phyloP scores from a whole-genome alignment of 495 filamentous ascomycete genomes.

The Platismatia glauca region DNA sequence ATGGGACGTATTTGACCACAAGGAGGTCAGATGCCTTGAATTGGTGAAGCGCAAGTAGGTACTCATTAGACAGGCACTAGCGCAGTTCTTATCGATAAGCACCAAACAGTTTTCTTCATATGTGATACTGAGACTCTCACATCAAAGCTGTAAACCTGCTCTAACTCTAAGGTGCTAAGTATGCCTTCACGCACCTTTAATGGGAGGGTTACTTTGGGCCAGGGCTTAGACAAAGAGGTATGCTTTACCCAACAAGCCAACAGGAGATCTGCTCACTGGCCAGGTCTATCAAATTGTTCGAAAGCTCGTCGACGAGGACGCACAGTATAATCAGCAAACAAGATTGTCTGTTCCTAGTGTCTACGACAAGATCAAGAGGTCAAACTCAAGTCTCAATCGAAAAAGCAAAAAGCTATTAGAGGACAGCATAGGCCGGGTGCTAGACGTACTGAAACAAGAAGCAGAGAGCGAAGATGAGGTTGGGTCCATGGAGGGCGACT shows the following conservation, averaged over 20 bases:
- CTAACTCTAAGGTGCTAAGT: no score
- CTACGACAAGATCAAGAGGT: constrained; percentile 69
- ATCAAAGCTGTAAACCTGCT: no score
- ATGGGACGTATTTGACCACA: background rate
- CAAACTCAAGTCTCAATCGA: constrained; percentile 75
- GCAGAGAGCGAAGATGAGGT: constrained; percentile 40
- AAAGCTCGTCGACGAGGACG: constrained; percentile 59
- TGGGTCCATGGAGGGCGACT: constrained; percentile 53
- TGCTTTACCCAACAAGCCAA: background rate
- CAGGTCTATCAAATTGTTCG: constrained; percentile 67
- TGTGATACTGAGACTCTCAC: no score
- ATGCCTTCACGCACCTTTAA: constrained; percentile 32
- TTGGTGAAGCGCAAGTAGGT: no score
- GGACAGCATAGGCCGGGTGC: constrained; percentile 75
- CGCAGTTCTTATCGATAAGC: constrained; percentile 16
- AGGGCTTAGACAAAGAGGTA: constrained; percentile 51
- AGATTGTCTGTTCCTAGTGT: constrained; percentile 52
- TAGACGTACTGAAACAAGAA: constrained; percentile 65
- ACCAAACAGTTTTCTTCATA: background rate
- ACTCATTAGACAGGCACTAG: background rate
- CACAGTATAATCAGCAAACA: constrained; percentile 36
- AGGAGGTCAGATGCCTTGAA: background rate
- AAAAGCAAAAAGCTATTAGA: constrained; percentile 73
- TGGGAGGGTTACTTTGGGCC: constrained; percentile 41
- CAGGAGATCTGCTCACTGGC: constrained; percentile 12